phyloP scores from a whole-genome alignment of 2,329 filamentous ascomycete species.

The Geosmithia flava region DNA sequence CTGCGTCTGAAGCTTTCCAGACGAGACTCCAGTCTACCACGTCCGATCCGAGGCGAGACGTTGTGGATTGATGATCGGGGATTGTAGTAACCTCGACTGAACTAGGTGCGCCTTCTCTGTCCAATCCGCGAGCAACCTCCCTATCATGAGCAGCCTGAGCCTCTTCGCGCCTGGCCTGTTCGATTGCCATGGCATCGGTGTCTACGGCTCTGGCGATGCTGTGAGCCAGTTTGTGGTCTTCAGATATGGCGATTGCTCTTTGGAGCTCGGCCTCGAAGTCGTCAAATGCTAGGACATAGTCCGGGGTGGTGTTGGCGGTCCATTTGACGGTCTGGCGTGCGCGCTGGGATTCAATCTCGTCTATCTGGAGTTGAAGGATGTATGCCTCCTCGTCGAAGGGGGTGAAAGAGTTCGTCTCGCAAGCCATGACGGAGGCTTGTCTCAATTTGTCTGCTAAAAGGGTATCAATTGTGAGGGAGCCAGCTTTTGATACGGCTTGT shows the following conservation, averaged over 20 bases:
- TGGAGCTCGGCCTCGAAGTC: constrained; percentile 3
- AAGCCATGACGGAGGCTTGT: not conserved
- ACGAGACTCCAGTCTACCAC: constrained; percentile 1
- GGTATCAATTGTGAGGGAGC: too few relatives aligned
- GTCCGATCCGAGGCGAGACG: not conserved
- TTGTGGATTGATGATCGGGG: too few relatives aligned
- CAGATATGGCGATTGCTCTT: constrained; percentile 1
- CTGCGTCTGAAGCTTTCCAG: not conserved
- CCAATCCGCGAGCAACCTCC: not conserved
- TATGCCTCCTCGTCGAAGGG: constrained; percentile 2
- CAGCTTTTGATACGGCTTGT: not conserved
- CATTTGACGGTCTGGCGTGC: constrained; percentile 2
- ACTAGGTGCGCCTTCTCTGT: not conserved
- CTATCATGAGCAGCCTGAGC: not conserved
- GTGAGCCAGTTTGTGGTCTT: constrained; percentile 4
- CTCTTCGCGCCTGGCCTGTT: constrained; percentile 1
- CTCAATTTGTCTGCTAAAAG: not conserved
- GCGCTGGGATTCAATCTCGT: constrained; percentile 2
- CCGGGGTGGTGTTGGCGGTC: constrained; percentile 3
- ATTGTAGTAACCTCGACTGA: too few relatives aligned
- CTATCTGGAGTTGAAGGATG: constrained; percentile 4
- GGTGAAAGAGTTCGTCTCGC: not conserved
- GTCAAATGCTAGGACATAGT: constrained; percentile 4
- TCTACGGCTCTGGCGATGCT: constrained; percentile 5
- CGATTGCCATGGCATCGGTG: constrained; percentile 3